Evolutionary conservation across 768 basidiomycete genomes (phyloP).

Genomic region (Hemileccinum impolitum): DNA sequence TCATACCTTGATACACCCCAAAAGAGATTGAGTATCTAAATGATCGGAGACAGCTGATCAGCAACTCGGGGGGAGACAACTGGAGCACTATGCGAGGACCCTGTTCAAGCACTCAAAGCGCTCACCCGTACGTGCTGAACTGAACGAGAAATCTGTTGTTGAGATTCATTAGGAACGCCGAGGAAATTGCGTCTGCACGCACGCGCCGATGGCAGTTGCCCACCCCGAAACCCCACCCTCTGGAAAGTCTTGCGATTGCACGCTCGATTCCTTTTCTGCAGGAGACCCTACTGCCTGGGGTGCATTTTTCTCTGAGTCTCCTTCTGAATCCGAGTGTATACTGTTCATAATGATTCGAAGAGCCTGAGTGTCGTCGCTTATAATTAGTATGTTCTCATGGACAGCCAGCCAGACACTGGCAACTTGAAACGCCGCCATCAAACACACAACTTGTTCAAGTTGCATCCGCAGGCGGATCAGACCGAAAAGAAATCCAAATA

Average conservation of each 20-base stretch:
- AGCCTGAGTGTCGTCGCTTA: no score
- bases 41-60: background rate
- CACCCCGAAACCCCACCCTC: slow-evolving; percentile 31
- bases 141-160: slow-evolving; percentile 37
- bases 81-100: no score
- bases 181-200: background rate
- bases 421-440: no score
- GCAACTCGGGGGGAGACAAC: background rate
- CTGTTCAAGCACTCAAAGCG: no score
- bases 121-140: slow-evolving; percentile 38
- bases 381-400: no score
- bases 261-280: background rate
- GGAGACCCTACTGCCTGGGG: background rate
- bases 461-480: no score
- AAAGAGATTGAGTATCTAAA: slow-evolving; percentile 37
- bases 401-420: no score
- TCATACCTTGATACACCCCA: slow-evolving; percentile 21
- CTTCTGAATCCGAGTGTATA: background rate
- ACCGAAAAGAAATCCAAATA: no score
- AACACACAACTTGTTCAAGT: no score
- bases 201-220: slow-evolving; percentile 34
- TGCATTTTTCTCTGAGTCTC: background rate
- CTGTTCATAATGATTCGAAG: no score
- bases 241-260: slow-evolving; percentile 10
- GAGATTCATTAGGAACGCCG: background rate